Conservation (phyloP, 2,329 filamentous ascomycete species). For the Ophiostoma sp. region DNA sequence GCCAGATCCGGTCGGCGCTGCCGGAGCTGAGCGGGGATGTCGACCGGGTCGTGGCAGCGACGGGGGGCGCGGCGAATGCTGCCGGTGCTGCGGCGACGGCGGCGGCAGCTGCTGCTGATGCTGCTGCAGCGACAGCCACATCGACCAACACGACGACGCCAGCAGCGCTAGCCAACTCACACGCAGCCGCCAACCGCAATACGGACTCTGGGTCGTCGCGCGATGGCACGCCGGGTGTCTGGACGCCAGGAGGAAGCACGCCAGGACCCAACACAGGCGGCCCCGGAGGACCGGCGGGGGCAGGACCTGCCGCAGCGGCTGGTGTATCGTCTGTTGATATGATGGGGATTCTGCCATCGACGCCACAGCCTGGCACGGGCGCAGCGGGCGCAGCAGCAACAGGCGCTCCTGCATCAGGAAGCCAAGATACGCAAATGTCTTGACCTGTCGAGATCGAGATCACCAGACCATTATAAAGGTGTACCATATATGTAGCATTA, state of each 20-base stretch:
- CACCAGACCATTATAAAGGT: neutral
- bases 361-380: conserved; percentile 19
- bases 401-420: neutral
- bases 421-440: conserved; percentile 6
- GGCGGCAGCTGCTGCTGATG: neutral
- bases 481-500: conserved; percentile 3
- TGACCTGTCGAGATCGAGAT: neutral
- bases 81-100: neutral
- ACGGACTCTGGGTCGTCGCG: conserved; percentile 15
- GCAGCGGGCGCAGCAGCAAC: neutral
- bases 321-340: conserved; percentile 19
- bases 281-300: neutral
- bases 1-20: conserved; percentile 52
- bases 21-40: conserved; percentile 55
- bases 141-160: neutral
- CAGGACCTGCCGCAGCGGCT: neutral
- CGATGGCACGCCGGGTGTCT: conserved; percentile 4
- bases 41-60: conserved; percentile 44
- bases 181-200: neutral
- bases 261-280: conserved; percentile 9
- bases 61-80: conserved; percentile 28
- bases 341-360: conserved; percentile 25
- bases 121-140: too few species aligned
- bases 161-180: neutral
- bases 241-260: conserved; percentile 3